phyloP scores from a whole-genome alignment of 257 asterid genomes.

The Solanum chiquidenum region DNA sequence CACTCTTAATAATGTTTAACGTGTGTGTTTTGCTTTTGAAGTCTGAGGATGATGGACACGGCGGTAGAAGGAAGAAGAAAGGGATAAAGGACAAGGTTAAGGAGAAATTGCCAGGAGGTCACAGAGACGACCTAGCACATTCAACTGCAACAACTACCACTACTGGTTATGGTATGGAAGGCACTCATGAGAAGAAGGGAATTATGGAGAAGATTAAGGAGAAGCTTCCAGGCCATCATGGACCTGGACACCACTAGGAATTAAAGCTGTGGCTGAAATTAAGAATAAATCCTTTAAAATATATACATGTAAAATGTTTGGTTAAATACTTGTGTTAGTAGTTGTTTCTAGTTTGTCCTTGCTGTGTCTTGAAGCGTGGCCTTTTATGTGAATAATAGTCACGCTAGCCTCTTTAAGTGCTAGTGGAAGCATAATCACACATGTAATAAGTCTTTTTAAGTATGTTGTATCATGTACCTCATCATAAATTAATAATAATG shows the following conservation, averaged over 20 bases:
- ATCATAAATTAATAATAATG: no score
- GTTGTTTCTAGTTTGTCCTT: background rate
- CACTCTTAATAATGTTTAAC: background rate
- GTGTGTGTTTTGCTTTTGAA: background rate
- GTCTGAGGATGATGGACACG: conserved; percentile 40
- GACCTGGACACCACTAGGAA: conserved; percentile 12
- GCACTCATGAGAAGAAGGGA: conserved; percentile 63
- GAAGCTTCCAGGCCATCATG: conserved; percentile 64
- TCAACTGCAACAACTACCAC: background rate
- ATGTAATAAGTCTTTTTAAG: background rate
- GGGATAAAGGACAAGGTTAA: conserved; percentile 31
- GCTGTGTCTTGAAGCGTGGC: background rate
- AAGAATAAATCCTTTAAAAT: background rate
- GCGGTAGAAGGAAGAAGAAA: conserved; percentile 39
- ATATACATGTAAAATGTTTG: background rate
- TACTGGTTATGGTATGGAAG: conserved; percentile 21
- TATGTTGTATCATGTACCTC: background rate
- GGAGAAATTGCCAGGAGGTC: conserved; percentile 41
- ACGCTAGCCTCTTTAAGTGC: background rate
- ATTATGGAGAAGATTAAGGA: conserved; percentile 72
- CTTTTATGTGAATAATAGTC: background rate
- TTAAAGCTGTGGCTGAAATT: background rate
- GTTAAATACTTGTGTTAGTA: background rate
- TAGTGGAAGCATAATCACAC: background rate
- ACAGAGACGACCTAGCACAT: conserved; percentile 17